These are phyloP conservation scores for Diophrys appendiculata DNA, from an alignment of 73 alveolate species.

Conservation along the genomic window DNA sequence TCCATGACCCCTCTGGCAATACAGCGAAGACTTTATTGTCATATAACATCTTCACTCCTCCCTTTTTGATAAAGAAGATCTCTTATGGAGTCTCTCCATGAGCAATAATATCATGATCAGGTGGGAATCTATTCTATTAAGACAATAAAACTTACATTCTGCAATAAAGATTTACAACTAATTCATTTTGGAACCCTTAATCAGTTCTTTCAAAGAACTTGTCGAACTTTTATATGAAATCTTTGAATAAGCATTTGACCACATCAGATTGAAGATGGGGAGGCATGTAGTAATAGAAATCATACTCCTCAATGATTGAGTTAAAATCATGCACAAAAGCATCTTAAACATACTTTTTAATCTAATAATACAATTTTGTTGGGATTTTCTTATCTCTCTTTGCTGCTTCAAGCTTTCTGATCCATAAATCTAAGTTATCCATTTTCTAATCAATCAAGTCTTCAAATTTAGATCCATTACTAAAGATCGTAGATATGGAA, in stretches of 20 bases:
- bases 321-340: conserved; percentile 9
- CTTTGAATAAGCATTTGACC: not conserved
- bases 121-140: conserved; percentile 1
- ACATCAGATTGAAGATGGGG: conserved; percentile 1
- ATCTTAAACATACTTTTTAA: conserved; percentile 7
- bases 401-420: conserved; percentile 46
- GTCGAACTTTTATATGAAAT: not conserved
- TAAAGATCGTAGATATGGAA: not conserved
- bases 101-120: conserved; percentile 12
- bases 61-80: conserved; percentile 39
- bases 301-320: conserved; percentile 7
- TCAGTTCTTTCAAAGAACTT: conserved; percentile 8
- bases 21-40: conserved; percentile 7
- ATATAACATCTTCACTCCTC: conserved; percentile 26
- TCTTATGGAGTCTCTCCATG: conserved; percentile 18
- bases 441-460: conserved; percentile 7
- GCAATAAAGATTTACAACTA: conserved; percentile 7
- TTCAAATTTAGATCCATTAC: not conserved
- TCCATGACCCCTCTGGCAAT: conserved; percentile 25
- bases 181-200: not conserved
- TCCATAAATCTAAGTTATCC: conserved; percentile 39
- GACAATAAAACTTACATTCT: not conserved
- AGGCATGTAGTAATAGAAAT: conserved; percentile 4
- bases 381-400: conserved; percentile 7
- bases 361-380: not conserved